phyloP scores from a whole-genome alignment of 1,284 basidiomycete species.

The Boletus semigastroideus region DNA sequence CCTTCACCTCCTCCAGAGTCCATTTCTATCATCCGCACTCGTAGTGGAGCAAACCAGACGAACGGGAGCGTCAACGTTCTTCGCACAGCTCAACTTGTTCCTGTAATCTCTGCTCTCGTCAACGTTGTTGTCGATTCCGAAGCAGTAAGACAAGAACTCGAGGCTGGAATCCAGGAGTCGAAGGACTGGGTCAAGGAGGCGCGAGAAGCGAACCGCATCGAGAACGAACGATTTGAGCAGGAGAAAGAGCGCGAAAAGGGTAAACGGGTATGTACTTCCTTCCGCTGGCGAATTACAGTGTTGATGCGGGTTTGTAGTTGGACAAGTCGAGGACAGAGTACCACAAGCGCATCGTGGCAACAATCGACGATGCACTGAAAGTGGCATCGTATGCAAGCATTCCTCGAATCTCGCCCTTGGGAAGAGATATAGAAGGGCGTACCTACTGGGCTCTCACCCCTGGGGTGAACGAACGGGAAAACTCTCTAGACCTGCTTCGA shows the following conservation, averaged over 20 bases:
- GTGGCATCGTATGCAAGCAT: constrained; percentile 38
- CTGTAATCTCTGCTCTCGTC: constrained; percentile 58
- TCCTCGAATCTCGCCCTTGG: constrained; percentile 48
- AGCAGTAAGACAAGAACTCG: constrained; percentile 56
- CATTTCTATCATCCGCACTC: constrained; percentile 26
- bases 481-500: constrained; percentile 44
- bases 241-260: constrained; percentile 35
- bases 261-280: constrained; percentile 36
- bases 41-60: constrained; percentile 34
- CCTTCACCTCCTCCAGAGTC: constrained; percentile 50
- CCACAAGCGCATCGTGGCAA: constrained; percentile 22
- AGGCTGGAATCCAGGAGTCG: constrained; percentile 49
- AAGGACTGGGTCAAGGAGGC: constrained; percentile 53
- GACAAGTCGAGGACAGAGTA: constrained; percentile 25
- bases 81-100: constrained; percentile 62
- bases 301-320: constrained; percentile 18
- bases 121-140: constrained; percentile 47
- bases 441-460: constrained; percentile 56
- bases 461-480: constrained; percentile 45
- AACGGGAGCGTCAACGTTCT: constrained; percentile 43
- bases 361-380: constrained; percentile 28
- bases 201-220: constrained; percentile 45
- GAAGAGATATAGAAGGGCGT: constrained; percentile 51
- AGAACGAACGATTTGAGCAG: constrained; percentile 48
- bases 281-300: background rate